phyloP scores from a whole-genome alignment of 148 eudicot species.

The Nepenthes mirabilis region DNA sequence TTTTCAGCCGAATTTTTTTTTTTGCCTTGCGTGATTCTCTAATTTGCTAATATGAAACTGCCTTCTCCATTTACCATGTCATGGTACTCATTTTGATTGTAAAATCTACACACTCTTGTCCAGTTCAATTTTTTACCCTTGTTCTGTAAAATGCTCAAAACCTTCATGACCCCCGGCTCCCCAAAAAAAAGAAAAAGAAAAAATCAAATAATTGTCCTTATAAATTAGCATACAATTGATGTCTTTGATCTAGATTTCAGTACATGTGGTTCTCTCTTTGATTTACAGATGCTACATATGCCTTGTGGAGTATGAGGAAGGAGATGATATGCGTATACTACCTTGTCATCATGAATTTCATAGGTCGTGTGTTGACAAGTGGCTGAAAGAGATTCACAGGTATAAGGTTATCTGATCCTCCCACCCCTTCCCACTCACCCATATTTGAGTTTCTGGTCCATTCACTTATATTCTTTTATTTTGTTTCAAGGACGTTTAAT shows the following conservation, averaged over 20 bases:
- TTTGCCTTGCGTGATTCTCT: too few species aligned
- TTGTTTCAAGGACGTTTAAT: too few species aligned
- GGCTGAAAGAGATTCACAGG: slow-evolving; percentile 99
- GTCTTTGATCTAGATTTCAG: background rate
- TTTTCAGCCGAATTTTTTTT: too few species aligned
- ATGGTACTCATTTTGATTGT: too few species aligned
- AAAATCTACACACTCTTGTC: too few species aligned
- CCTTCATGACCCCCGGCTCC: too few species aligned
- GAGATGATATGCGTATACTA: slow-evolving; percentile 58
- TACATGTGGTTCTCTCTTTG: slow-evolving; percentile 9
- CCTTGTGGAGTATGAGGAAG: slow-evolving; percentile 94
- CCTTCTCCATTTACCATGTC: too few species aligned
- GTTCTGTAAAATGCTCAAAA: too few species aligned
- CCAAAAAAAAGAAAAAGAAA: too few species aligned
- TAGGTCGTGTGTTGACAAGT: slow-evolving; percentile 73
- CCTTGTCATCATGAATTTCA: slow-evolving; percentile 98
- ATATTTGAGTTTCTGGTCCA: background rate
- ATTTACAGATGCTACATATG: slow-evolving; percentile 86
- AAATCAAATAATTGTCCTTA: too few species aligned
- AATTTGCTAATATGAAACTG: too few species aligned
- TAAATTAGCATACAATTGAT: background rate
- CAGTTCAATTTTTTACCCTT: too few species aligned
- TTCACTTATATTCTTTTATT: background rate
- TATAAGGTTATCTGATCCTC: slow-evolving; percentile 5
- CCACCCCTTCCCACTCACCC: background rate